Percentiles rank a stretch among this genome's conserved stretches.
Evolutionary conservation across 805 yeast species (phyloP).

Genomic region (Wickerhamiella vanderwaltii): DNA sequence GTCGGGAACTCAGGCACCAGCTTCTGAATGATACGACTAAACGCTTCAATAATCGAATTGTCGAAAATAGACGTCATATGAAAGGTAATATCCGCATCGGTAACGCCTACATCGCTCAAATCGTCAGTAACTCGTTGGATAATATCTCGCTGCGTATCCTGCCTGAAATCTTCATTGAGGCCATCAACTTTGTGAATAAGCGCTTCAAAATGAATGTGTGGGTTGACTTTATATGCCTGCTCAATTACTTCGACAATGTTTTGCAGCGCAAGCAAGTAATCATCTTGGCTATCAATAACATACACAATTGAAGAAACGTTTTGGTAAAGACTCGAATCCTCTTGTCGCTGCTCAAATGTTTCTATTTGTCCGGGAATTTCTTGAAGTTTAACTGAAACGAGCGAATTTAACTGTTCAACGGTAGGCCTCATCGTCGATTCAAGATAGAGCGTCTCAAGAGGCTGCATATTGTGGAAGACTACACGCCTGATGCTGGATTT

Average conservation of each 20-base stretch:
- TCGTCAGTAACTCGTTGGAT: constrained; percentile 95
- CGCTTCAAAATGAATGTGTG: constrained; percentile 78
- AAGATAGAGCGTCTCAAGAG: constrained; percentile 78
- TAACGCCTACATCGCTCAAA: constrained; percentile 73
- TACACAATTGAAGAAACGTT: constrained; percentile 85
- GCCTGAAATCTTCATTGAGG: constrained; percentile 78
- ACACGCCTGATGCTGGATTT: constrained; percentile 93
- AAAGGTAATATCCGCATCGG: constrained; percentile 82
- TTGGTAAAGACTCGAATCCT: constrained; percentile 54
- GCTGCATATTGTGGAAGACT: constrained; percentile 92
- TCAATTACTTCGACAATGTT: constrained; percentile 80
- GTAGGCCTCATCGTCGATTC: constrained; percentile 87
- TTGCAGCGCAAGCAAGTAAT: constrained; percentile 80
- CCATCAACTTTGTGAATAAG: constrained; percentile 95
- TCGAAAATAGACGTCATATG: constrained; percentile 90
- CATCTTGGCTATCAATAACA: constrained; percentile 93
- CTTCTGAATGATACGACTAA: constrained; percentile 84
- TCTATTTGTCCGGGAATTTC: constrained; percentile 92
- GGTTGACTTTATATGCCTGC: constrained; percentile 74
- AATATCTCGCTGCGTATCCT: constrained; percentile 92
- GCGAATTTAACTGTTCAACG: constrained; percentile 66
- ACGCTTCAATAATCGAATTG: constrained; percentile 91
- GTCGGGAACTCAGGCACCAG: constrained; percentile 79
- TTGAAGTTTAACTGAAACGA: constrained; percentile 79
- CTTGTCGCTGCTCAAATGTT: constrained; percentile 74